These are phyloP conservation scores for Cadophora sp. DNA, from an alignment of 2,329 filamentous ascomycete genomes.

Conservation along the genomic window DNA sequence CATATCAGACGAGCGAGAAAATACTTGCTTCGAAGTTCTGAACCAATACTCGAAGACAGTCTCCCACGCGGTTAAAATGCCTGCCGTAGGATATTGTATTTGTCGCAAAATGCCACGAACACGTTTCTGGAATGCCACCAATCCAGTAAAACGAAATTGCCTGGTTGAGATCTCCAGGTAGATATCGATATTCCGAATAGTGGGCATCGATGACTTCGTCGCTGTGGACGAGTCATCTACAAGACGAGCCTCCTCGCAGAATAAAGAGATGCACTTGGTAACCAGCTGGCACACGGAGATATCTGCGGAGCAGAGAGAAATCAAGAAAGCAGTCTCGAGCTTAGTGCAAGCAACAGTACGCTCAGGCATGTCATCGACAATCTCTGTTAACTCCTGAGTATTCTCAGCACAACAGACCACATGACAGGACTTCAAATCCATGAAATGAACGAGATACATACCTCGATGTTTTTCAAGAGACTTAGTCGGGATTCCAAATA, in stretches of 20 bases:
- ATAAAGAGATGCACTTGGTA: constrained; percentile 65
- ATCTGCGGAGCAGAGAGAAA: constrained; percentile 69
- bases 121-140: constrained; percentile 74
- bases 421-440: background rate
- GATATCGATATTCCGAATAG: constrained; percentile 65
- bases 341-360: constrained; percentile 59
- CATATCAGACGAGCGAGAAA: constrained; percentile 55
- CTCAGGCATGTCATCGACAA: constrained; percentile 61
- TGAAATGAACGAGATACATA: constrained; percentile 27
- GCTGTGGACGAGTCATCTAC: constrained; percentile 58
- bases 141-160: constrained; percentile 69
- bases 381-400: constrained; percentile 58
- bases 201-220: constrained; percentile 56
- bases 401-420: background rate
- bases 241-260: constrained; percentile 66
- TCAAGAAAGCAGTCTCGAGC: constrained; percentile 67
- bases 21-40: constrained; percentile 67
- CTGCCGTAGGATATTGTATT: constrained; percentile 67
- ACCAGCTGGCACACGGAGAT: constrained; percentile 70
- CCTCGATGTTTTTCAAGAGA: constrained; percentile 51
- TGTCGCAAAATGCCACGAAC: constrained; percentile 64
- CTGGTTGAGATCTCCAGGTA: constrained; percentile 68
- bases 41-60: constrained; percentile 70
- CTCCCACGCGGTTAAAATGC: constrained; percentile 73
- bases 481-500: constrained; percentile 63